Evolutionary conservation across 1,284 basidiomycete genomes (phyloP).

Genomic region (Malassezia restricta): DNA sequence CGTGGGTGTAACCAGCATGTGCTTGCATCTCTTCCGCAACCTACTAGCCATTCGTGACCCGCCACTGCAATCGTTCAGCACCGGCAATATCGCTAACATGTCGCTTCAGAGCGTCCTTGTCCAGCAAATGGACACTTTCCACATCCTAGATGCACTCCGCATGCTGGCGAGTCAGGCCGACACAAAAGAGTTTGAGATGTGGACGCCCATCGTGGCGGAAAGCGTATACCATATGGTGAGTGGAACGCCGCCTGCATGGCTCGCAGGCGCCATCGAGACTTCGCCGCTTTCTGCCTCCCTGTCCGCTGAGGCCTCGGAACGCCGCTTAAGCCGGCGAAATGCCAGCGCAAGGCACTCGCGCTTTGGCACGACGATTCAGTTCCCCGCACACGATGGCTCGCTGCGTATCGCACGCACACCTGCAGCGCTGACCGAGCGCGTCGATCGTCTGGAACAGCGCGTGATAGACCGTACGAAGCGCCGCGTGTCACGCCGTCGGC

Average conservation of each 20-base stretch:
- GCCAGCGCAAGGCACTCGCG: slow-evolving; percentile 32
- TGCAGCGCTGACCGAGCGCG: slow-evolving; percentile 26
- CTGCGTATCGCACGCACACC: slow-evolving; percentile 29
- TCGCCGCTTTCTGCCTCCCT: slow-evolving; percentile 21
- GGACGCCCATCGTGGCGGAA: slow-evolving; percentile 36
- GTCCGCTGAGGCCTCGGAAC: slow-evolving; percentile 23
- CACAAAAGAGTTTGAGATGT: slow-evolving; percentile 28
- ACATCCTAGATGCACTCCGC: slow-evolving; percentile 36
- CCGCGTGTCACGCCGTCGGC: slow-evolving; percentile 20
- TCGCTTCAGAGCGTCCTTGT: slow-evolving; percentile 38
- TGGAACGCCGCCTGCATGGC: slow-evolving; percentile 13
- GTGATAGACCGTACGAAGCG: slow-evolving; percentile 21
- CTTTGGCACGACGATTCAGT: slow-evolving; percentile 42
- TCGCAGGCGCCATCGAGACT: background rate
- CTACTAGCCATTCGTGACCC: slow-evolving; percentile 42
- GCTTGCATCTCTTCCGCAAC: slow-evolving; percentile 43
- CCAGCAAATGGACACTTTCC: slow-evolving; percentile 25
- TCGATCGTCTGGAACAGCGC: slow-evolving; percentile 31
- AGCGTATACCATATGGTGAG: slow-evolving; percentile 42
- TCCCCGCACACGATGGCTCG: slow-evolving; percentile 30
- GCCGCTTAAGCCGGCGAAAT: slow-evolving; percentile 13
- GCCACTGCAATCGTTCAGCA: slow-evolving; percentile 25
- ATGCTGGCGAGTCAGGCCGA: slow-evolving; percentile 42
- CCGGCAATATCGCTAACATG: slow-evolving; percentile 27
- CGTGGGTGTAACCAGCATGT: slow-evolving; percentile 38